Base-by-base conservation (phyloP, 331 rosid genomes). In the Quercus lobata region DNA sequence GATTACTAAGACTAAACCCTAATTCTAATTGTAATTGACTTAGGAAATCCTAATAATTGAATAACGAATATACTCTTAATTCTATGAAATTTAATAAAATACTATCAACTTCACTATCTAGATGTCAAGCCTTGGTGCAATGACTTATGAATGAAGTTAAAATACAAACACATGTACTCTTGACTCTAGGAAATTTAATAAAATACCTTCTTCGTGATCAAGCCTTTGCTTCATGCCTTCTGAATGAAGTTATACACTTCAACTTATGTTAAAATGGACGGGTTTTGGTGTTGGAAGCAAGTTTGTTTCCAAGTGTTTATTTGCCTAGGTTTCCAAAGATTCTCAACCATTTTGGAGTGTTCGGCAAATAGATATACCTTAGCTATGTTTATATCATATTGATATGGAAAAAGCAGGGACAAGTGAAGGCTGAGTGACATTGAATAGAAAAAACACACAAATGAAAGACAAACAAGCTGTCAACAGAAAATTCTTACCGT, bases 401-500 rank as follows among this genome's bases (percentile, higher is more conserved):
- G 66, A 60, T 15, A 63, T 14, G 69, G 55, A 49, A 27, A 73
- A 9, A 27, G 18, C 22, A 53, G 25, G 35, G 17, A 27, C 7
- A 5, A 27, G 52, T 15, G 18, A 75, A 54, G 69, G 30, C 54
- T 24, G 18, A 56, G 25, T 61, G 77, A 34, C 15, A 37, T 24
- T 14, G 63, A 35, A 17, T 63, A 32, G 65, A 55, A 73, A 27
- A 35, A 29, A 21, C 32, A 8, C 37, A 29, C 25, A 9, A 56
- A 54, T 15, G 57, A 24, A 69, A 56, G 76, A 65, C 14, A 69
- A 54, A 60, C 69, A 71, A 70, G 37, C 22, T 27, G 18, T 35
- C 56, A 44, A 25, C 61, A 80, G 78, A 81, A 73, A 53, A 17
- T 44, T 69, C 73, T 78, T 70, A 90, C 98, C 94, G 89, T 65